Conservation (phyloP, 2,329 filamentous ascomycete genomes). For the Botrytis tulipae region DNA sequence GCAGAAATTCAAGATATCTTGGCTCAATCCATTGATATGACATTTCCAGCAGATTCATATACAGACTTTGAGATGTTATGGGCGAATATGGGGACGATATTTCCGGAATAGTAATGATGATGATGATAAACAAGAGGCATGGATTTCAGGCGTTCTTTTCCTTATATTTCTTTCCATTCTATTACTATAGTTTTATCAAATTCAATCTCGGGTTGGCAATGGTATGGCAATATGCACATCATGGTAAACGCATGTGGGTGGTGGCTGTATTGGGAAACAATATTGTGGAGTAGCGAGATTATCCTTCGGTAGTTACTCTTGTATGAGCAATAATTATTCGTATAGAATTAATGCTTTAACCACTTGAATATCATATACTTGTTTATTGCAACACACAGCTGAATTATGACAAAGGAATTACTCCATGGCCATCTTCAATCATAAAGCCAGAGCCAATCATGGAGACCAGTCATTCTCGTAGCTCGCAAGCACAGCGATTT, state of each 20-base stretch:
- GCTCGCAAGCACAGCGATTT: background rate
- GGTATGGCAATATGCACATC: constrained; percentile 9
- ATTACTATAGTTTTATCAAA: background rate
- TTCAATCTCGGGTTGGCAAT: background rate
- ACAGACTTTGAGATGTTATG: constrained; percentile 23
- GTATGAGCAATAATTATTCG: background rate
- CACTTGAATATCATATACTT: background rate
- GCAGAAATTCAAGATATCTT: constrained; percentile 21
- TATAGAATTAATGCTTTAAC: background rate
- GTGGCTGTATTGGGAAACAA: constrained; percentile 2
- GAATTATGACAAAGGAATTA: background rate
- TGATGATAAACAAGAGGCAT: constrained; percentile 40
- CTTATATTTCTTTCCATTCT: constrained; percentile 12
- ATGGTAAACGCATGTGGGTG: background rate
- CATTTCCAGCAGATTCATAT: constrained; percentile 23
- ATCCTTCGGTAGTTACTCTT: background rate
- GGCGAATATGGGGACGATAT: constrained; percentile 18
- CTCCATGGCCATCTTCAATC: background rate
- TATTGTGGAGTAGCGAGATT: background rate
- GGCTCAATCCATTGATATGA: constrained; percentile 25
- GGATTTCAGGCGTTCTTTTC: background rate
- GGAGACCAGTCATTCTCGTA: background rate
- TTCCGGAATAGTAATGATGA: constrained; percentile 38
- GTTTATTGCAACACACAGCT: background rate
- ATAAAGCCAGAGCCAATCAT: background rate